Conservation (phyloP, 2,329 filamentous ascomycete species). For the Dendrostoma leiphaemia region DNA sequence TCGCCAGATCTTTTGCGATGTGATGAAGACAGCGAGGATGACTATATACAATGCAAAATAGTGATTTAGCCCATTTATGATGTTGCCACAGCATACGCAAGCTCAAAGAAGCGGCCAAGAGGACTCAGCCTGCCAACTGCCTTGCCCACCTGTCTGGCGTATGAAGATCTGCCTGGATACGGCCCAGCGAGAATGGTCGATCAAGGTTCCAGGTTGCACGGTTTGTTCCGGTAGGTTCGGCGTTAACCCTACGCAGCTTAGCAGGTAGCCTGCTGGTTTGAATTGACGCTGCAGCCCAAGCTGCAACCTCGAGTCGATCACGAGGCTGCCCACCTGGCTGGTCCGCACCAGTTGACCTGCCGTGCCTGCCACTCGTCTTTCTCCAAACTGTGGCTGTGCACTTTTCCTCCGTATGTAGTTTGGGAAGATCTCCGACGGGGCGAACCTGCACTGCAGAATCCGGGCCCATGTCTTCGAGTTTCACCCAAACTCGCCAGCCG, state of each 20-base stretch:
- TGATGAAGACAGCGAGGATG: no score
- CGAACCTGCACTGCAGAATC: no score
- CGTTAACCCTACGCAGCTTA: no score
- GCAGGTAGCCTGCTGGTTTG: neutral
- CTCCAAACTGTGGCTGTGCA: constrained; percentile 2
- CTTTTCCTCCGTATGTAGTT: neutral
- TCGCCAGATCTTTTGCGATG: no score
- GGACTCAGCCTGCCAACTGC: no score
- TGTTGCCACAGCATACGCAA: no score
- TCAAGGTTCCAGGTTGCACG: neutral
- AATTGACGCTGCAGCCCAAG: neutral
- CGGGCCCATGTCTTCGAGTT: neutral
- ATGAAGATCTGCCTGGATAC: neutral
- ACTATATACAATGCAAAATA: no score
- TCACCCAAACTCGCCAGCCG: neutral
- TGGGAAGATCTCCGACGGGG: no score
- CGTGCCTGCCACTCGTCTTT: neutral
- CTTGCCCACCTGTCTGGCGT: neutral
- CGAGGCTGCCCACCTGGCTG: neutral
- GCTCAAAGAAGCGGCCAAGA: no score
- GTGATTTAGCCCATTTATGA: no score
- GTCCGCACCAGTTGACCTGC: no score
- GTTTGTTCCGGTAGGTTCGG: no score
- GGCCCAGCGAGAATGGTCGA: neutral
- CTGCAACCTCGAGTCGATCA: neutral